Percentiles rank a stretch among this genome's conserved stretches.
These are phyloP conservation scores for Stentor coeruleus DNA, from an alignment of 73 alveolate genomes.

Conservation along the genomic window DNA sequence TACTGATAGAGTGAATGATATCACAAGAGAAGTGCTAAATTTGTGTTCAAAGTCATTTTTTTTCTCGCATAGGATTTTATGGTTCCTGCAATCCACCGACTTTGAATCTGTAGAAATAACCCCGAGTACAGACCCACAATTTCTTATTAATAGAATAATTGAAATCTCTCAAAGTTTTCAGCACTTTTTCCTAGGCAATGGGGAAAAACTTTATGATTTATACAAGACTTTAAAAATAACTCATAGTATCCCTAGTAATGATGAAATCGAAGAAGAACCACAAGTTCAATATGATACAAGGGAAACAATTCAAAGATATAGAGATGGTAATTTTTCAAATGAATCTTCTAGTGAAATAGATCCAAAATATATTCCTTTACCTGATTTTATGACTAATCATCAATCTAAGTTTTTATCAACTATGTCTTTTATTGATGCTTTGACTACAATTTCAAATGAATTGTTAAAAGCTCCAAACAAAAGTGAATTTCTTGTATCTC, in stretches of 20 bases:
- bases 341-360: not conserved
- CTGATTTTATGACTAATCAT: not conserved
- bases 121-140: constrained; percentile 32
- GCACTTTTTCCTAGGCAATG: not conserved
- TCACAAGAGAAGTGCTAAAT: constrained; percentile 49
- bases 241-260: not conserved
- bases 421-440: not conserved
- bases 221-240: not conserved
- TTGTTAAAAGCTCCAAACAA: not conserved
- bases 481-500: constrained; percentile 28
- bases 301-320: not conserved
- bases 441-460: constrained; percentile 1
- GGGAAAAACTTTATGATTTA: not conserved
- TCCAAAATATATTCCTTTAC: constrained; percentile 8
- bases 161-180: not conserved
- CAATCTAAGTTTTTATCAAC: not conserved
- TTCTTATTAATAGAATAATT: too few relatives aligned
- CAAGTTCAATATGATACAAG: too few relatives aligned
- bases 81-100: constrained; percentile 67
- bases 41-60: constrained; percentile 67
- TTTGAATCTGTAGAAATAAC: constrained; percentile 26
- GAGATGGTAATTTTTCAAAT: too few relatives aligned
- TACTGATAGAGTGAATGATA: constrained; percentile 28
- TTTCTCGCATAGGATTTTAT: constrained; percentile 75
- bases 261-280: not conserved